Evolutionary conservation across 2,329 filamentous ascomycete genomes (phyloP), one percentile per base, ranked within the genome.

Genomic region (Myrmaecium sp.): DNA sequence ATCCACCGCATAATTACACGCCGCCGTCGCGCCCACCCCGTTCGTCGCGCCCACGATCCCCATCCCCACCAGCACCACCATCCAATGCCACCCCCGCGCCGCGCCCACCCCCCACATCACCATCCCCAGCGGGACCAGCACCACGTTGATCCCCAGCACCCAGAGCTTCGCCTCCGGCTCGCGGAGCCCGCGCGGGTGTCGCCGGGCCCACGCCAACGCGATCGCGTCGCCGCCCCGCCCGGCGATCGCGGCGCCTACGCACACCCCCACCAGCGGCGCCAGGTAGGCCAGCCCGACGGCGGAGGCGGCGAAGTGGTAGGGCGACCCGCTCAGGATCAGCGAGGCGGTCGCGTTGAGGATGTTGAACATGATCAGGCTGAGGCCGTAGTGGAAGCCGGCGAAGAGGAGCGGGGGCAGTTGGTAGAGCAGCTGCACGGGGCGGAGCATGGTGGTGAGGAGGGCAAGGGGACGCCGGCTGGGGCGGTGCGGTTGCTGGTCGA

Each of bases 41-140:
- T 57, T 61, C 9, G 52, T 54, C 26, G 47, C 34, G 1, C 51
- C 56, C 14, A 64, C 54, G 14, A 60, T 43, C 14, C 54, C 57
- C 51, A 63, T 60, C 2, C 55, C 58, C 17, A 62, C 52, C 3
- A 65, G 43, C 5, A 60, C 41, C 2, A 60, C 62, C 23, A 64
- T 51, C 56, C 57, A 60, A 23, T 64, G 60, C n/a, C 64, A 36
- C 4, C 49, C 33, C 17, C 60, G 50, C 21, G 56, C 57, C 3
- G 62, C 58, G 4, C 62, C 62, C 1, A 65, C 54, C 16, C 63
- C 62, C 59, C 60, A 65, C 2, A 64, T 41, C 20, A 64, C 51
- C 4, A 63, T 42, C 0, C 51, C 54, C 6, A 45, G 50, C 0
- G 60, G 57, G 4, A 61, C 44, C 14, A 62, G 36, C 4, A 65